Base-by-base conservation (phyloP, 345 rosid genomes). In the Anacardium occidentale region DNA sequence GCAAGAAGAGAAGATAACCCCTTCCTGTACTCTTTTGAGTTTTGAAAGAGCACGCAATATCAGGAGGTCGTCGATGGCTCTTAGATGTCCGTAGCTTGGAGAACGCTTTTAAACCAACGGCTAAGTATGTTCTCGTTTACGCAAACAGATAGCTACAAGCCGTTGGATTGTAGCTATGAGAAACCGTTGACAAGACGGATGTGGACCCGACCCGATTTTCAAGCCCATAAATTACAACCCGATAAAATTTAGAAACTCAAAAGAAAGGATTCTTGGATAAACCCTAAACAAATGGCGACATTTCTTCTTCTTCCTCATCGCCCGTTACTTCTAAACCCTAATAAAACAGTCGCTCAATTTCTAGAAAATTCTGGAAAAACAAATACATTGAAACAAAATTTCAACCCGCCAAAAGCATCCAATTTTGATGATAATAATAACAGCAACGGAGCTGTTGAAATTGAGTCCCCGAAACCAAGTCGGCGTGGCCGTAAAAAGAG, bases 401-500 rank as follows among this genome's bases (percentile, higher is more conserved):
- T 62, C 2, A 25, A 51, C 32, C 70, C 61, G 40, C 66, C 63
- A 12, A 79, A 34, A 83, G 84, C 89, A 45, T 83, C 88, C 48
- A 34, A 55, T 7, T 71, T 79, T 69, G 85, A 75, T 54, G 82
- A 69, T 29, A 24, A 29, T 29, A 29, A 69, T 17, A 17, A 10
- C 24, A 67, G 59, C 66, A 81, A 57, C 24, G 89, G 82, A 71
- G 83, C 83, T 34, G 11, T 76, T 18, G 92, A 79, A 82, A 12
- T 74, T 18, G 92, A 79, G 82, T 61, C 95, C 20, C 75, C 86
- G 7, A 88, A 83, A 77, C 88, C 91, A 22, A 55, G 84, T 66
- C 95, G 92, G 58, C 88, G 88, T 25, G 89, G 87, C 67, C 88
- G 88, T 75, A 87, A 77, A 78, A 88, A 88, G 88, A 87, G 83